These are phyloP conservation scores for Uronychia binucleata DNA, from an alignment of 73 alveolate species.

Conservation along the genomic window DNA sequence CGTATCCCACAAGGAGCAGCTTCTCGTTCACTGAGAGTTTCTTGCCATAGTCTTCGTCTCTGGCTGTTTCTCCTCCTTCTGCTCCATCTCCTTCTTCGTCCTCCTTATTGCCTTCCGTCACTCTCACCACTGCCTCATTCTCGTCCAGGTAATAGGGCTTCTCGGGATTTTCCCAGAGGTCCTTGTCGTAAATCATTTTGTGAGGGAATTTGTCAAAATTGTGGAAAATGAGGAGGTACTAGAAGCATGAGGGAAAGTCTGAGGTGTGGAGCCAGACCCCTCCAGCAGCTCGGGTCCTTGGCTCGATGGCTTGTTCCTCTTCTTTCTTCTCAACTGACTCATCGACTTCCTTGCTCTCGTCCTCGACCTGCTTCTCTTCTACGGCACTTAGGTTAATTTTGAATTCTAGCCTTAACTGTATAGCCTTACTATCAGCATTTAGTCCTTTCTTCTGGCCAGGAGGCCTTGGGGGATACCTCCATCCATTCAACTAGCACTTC, in stretches of 20 bases:
- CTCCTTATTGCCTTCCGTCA: constrained; percentile 18
- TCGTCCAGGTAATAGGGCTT: constrained; percentile 55
- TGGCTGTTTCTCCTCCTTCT: background rate
- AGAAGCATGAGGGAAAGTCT: constrained; percentile 76
- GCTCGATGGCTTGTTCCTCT: constrained; percentile 40
- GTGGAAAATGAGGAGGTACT: constrained; percentile 67
- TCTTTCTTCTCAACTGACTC: constrained; percentile 19
- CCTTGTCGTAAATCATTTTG: constrained; percentile 33
- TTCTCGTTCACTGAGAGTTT: constrained; percentile 5
- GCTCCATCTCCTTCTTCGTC: constrained; percentile 11
- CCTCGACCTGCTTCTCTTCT: background rate
- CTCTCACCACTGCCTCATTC: constrained; percentile 37
- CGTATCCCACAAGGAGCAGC: constrained; percentile 22
- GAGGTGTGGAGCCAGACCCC: constrained; percentile 85
- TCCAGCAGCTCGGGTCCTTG: constrained; percentile 83
- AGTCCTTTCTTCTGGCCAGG: background rate
- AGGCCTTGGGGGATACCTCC: constrained; percentile 62
- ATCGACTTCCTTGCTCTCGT: background rate
- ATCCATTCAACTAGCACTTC: constrained; percentile 66
- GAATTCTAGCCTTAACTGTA: background rate
- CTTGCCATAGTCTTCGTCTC: background rate
- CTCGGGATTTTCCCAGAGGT: constrained; percentile 56
- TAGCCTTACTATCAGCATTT: background rate
- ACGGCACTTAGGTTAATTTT: background rate
- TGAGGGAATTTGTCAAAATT: constrained; percentile 63